Evolutionary conservation across 1,284 basidiomycete genomes (phyloP).

Genomic region (Puccinia hordei): DNA sequence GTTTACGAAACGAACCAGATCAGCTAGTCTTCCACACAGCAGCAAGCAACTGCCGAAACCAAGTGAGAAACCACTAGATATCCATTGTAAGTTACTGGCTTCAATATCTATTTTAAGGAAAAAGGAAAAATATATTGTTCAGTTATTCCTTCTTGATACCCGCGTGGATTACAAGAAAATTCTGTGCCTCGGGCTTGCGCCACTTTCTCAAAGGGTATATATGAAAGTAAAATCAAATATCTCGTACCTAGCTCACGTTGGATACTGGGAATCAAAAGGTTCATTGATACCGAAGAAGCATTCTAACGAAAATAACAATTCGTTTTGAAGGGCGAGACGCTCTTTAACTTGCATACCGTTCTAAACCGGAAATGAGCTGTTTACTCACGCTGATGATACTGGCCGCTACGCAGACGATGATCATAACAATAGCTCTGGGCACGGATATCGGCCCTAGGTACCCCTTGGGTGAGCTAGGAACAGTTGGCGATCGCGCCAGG

Average conservation of each 20-base stretch:
- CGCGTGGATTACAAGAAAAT: background rate
- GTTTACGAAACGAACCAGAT: conserved; percentile 1
- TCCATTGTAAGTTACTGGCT: conserved; percentile 32
- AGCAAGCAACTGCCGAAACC: conserved; percentile 29
- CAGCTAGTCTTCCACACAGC: conserved; percentile 41
- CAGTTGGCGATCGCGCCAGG: no score
- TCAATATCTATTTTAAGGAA: conserved; percentile 14
- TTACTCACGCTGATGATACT: conserved; percentile 30
- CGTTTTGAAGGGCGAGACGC: no score
- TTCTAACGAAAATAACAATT: conserved; percentile 20
- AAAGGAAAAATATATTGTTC: no score
- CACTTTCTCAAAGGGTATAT: background rate
- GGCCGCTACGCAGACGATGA: conserved; percentile 29
- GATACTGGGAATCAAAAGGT: conserved; percentile 36
- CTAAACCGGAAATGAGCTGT: background rate
- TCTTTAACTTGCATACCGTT: no score
- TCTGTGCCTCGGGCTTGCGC: background rate
- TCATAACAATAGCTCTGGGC: conserved; percentile 9
- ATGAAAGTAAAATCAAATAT: background rate
- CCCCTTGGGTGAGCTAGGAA: no score
- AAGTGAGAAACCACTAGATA: conserved; percentile 27
- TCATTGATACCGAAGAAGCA: conserved; percentile 24
- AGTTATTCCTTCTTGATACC: no score
- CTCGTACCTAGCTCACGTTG: conserved; percentile 37
- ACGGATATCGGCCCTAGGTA: background rate